Evolutionary conservation across 768 basidiomycete species (phyloP), one percentile per base, ranked within the genome.

Genomic region (Candolleomyces aberdarensis): DNA sequence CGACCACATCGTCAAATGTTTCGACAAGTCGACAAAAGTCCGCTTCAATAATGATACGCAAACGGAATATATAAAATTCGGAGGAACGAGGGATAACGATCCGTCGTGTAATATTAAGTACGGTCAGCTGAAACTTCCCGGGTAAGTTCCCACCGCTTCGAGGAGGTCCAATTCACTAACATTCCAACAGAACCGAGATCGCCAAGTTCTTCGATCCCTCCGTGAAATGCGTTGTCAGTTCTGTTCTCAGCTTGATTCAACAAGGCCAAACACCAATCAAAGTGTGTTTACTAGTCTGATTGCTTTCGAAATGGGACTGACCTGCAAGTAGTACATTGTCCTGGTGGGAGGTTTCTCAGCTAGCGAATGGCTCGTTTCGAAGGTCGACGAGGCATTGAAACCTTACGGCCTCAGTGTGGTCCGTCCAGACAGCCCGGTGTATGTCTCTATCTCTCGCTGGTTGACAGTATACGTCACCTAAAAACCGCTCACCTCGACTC

Each of bases 291-390:
- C 36, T 11, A 36, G 36, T 36, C 6, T 36, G 36, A 36, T 36
- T 11, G 6, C 36, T 36, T 8, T 36, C 36, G 1, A 36, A 5
- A 6, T 36, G 36, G 36, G 36, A 11, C 36, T 36, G 5, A 36
- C 6, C 11, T 36, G 36, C 11, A 1, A 36, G 3, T 52, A 78
- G 77, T 70, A 71, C 22, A 74, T 80, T 31, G 74, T 81, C 39
- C 76, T 87, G 1, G 84, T 86, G 5, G 85, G 85, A 22, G 85
- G 84, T 0, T 86, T 85, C 66, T 80, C 82, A 14, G 81, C 83
- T 1, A 85, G 80, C 59, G 80, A 84, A 51, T 85, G 80, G 75
- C 66, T 86, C 17, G 81, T 76, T 64, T 68, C 71, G 3, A 72
- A 74, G 56, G 76, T 86, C 3, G 76, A 77, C 43, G 67, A 65